Percentiles rank a stretch among this genome's conserved stretches.
These are phyloP conservation scores for Spathaspora sp. DNA, from an alignment of 1,139 yeast genomes.

Conservation along the genomic window DNA sequence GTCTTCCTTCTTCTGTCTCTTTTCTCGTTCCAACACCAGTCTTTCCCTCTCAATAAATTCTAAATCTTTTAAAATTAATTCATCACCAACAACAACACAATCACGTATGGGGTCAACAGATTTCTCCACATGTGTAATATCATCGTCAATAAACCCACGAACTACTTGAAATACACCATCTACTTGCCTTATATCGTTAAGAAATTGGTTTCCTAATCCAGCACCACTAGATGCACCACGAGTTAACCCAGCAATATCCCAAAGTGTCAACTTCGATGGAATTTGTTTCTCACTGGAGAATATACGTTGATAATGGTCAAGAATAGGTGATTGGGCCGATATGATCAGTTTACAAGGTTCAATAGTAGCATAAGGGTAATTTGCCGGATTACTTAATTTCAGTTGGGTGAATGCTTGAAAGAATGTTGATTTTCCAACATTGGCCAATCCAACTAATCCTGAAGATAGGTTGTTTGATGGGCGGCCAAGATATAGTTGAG, in stretches of 20 bases:
- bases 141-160: constrained; percentile 66
- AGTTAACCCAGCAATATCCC: constrained; percentile 75
- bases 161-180: constrained; percentile 76
- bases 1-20: constrained; percentile 45
- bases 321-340: constrained; percentile 51
- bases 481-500: constrained; percentile 39
- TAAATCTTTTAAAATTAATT: constrained; percentile 67
- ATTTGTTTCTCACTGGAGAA: constrained; percentile 53
- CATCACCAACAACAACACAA: constrained; percentile 67
- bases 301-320: constrained; percentile 44
- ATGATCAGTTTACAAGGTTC: constrained; percentile 70
- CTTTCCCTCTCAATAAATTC: constrained; percentile 58
- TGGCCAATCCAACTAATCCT: constrained; percentile 72
- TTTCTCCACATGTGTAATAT: constrained; percentile 66
- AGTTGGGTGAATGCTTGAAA: constrained; percentile 72
- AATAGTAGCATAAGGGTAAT: constrained; percentile 79
- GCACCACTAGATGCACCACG: constrained; percentile 75
- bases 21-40: constrained; percentile 36
- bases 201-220: constrained; percentile 73
- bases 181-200: constrained; percentile 68
- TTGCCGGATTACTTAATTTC: constrained; percentile 71
- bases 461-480: constrained; percentile 54
- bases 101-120: constrained; percentile 70
- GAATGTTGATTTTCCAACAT: constrained; percentile 71
- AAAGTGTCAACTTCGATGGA: constrained; percentile 58